Percentiles rank a stretch among this genome's conserved stretches.
Conservation (phyloP, 768 basidiomycete species). For the Suillus cothurnatus region DNA sequence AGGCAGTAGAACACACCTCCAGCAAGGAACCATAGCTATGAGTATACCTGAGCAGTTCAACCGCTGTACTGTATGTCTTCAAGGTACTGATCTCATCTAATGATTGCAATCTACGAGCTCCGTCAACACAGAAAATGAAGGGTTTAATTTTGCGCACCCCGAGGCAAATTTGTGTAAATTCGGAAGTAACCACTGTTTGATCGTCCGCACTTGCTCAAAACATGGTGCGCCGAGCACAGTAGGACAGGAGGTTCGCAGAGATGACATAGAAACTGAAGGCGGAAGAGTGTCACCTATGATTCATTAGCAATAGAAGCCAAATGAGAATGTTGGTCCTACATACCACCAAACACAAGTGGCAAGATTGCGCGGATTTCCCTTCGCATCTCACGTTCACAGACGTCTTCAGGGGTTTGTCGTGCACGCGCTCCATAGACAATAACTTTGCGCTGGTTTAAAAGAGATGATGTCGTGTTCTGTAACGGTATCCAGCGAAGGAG, state of each 20-base stretch:
- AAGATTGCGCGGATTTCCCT: slow-evolving; percentile 65
- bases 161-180: slow-evolving; percentile 55
- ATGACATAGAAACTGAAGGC: slow-evolving; percentile 37
- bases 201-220: slow-evolving; percentile 73
- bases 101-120: slow-evolving; percentile 28
- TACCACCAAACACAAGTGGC: slow-evolving; percentile 68
- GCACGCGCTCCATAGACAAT: slow-evolving; percentile 69
- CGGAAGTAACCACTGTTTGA: slow-evolving; percentile 77
- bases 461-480: slow-evolving; percentile 55
- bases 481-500: slow-evolving; percentile 77
- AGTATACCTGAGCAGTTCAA: slow-evolving; percentile 60
- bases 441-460: slow-evolving; percentile 69
- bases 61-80: slow-evolving; percentile 56
- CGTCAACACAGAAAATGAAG: background rate
- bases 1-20: slow-evolving; percentile 48
- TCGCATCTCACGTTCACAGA: slow-evolving; percentile 69
- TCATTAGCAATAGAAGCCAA: slow-evolving; percentile 5
- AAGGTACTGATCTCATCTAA: slow-evolving; percentile 41
- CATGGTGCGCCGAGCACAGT: slow-evolving; percentile 57
- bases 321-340: slow-evolving; percentile 20
- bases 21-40: slow-evolving; percentile 70
- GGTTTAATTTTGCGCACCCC: slow-evolving; percentile 36
- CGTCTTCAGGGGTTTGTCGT: slow-evolving; percentile 71
- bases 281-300: slow-evolving; percentile 35
- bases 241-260: slow-evolving; percentile 46